A percentile compares a stretch with the other conserved stretches of the same genome.
Conservation (phyloP, 805 yeast species). For the Kluyveromyces dobzhanskii region DNA sequence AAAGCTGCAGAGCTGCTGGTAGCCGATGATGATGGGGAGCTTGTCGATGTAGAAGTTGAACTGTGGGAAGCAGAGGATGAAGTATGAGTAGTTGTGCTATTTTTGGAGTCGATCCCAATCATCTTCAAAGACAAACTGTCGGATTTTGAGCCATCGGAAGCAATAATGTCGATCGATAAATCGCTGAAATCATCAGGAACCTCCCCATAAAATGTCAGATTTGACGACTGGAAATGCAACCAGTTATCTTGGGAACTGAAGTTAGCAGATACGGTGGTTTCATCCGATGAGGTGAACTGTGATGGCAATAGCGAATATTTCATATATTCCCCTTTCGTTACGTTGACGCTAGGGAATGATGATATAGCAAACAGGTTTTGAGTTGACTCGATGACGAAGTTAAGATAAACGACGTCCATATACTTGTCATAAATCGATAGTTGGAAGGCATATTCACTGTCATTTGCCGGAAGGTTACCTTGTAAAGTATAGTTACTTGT, state of each 20-base stretch:
- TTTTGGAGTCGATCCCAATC: slow-evolving; percentile 36
- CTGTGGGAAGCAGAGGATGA: slow-evolving; percentile 24
- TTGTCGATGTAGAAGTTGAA: slow-evolving; percentile 14
- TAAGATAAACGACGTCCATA: slow-evolving; percentile 51
- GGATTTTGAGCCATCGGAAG: slow-evolving; percentile 29
- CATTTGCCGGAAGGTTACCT: slow-evolving; percentile 50
- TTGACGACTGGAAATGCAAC: slow-evolving; percentile 54
- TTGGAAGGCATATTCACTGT: slow-evolving; percentile 36
- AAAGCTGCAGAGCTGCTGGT: slow-evolving; percentile 22
- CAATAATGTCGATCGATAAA: slow-evolving; percentile 34
- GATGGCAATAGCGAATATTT: slow-evolving; percentile 45
- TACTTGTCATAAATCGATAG: slow-evolving; percentile 51
- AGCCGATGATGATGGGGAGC: slow-evolving; percentile 26
- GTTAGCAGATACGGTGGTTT: slow-evolving; percentile 41
- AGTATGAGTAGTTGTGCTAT: slow-evolving; percentile 11
- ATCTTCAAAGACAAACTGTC: slow-evolving; percentile 43
- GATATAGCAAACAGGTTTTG: slow-evolving; percentile 47
- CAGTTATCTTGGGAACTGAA: slow-evolving; percentile 40
- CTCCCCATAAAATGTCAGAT: slow-evolving; percentile 60
- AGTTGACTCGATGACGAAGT: slow-evolving; percentile 48
- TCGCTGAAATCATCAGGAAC: slow-evolving; percentile 46
- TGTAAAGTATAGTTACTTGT: slow-evolving; percentile 33
- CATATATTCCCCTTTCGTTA: slow-evolving; percentile 57
- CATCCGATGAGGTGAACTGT: slow-evolving; percentile 46
- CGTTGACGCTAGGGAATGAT: slow-evolving; percentile 51